Evolutionary conservation across 2,329 filamentous ascomycete species (phyloP), one percentile per base, ranked within the genome.

Genomic region (Fusarium irregulare): DNA sequence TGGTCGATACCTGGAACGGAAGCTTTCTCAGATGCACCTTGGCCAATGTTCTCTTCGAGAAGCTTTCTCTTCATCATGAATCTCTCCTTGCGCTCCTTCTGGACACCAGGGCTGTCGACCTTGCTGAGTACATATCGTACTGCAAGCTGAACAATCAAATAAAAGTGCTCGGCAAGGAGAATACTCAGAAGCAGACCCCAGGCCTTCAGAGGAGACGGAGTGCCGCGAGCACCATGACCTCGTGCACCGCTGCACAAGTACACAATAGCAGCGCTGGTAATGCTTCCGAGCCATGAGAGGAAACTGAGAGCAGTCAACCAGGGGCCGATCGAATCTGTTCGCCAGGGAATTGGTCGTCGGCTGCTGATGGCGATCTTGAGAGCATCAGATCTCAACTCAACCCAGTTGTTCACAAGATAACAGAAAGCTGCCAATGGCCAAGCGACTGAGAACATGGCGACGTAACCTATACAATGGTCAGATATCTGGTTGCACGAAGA

Each of bases 331-430:
- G 93, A 96, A 81, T 98, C 96, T 2, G 93, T 90, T 56, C 96
- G 89, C 87, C 92, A 93, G 1, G 96, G 96, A 40, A 93, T 93
- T 0, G 96, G 96, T 6, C 96, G 90, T 75, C 95, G 92, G 84
- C 93, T 94, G 79, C 94, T 92, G 49, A 93, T 86, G 59, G 94
- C 94, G 74, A 98, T 97, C 80, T 99, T 99, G 82, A 97, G 87
- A 4, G 95, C 94, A 77, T 99, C 96, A 1, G 93, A 93, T 44
- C 96, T 92, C 41, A 98, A 87, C 78, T 98, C 96, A 60, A 99
- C 83, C 94, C 95, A 98, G 82, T 98, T 97, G 82, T 98, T 98
- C 80, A 96, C 83, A 14, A 98, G 83, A 83, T 98, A 98, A 3
- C 92, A 95, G 60, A 93, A 86, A 3, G 92, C 91, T 0, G 95